These are phyloP conservation scores for Diaporthe vaccinii DNA, from an alignment of 2,329 filamentous ascomycete genomes.

Conservation along the genomic window DNA sequence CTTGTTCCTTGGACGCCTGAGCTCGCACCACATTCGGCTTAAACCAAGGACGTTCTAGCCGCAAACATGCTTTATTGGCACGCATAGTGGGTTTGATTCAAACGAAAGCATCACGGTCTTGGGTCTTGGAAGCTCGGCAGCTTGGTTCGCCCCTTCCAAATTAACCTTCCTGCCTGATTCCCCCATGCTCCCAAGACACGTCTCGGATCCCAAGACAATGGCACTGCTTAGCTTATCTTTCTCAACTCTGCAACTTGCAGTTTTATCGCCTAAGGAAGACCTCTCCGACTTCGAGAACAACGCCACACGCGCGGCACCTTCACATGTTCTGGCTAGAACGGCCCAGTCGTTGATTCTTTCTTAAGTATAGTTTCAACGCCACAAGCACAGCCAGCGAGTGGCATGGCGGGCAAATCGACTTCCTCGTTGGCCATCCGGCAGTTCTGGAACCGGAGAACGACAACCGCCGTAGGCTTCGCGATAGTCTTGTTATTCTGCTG, in stretches of 20 bases:
- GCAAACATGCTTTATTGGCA: conserved; percentile 25
- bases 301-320: too few species aligned
- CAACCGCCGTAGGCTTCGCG: neutral
- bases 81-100: conserved; percentile 17
- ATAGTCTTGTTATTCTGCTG: conserved; percentile 6
- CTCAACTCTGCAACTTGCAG: neutral
- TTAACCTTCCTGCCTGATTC: neutral
- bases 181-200: neutral
- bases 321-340: neutral
- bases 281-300: too few species aligned
- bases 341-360: too few species aligned
- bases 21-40: neutral
- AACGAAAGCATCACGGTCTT: conserved; percentile 2
- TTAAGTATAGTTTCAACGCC: neutral
- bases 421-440: neutral
- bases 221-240: fast-evolving
- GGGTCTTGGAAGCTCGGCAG: conserved; percentile 26
- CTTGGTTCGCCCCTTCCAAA: neutral
- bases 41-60: neutral
- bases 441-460: conserved; percentile 6
- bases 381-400: neutral
- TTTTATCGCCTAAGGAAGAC: neutral
- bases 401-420: conserved; percentile 7
- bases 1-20: neutral
- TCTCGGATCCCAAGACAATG: neutral